phyloP scores from a whole-genome alignment of 2,329 filamentous ascomycete species.

The Calonectria pseudoturangicola region DNA sequence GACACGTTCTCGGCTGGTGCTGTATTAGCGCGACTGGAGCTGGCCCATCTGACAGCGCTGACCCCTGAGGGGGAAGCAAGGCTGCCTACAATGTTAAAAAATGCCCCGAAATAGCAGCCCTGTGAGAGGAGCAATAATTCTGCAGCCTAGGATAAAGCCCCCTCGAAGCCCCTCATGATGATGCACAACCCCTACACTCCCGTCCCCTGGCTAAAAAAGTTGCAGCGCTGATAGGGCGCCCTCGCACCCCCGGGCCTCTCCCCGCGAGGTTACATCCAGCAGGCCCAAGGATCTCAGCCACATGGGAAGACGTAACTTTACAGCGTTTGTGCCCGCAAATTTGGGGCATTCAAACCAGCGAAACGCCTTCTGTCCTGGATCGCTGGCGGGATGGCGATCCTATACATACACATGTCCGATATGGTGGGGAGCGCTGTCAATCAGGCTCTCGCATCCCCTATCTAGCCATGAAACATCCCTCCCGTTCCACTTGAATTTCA shows the following conservation, averaged over 20 bases:
- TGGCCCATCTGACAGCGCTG: conserved; percentile 34
- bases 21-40: conserved; percentile 42
- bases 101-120: conserved; percentile 1
- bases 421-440: background rate
- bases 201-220: background rate
- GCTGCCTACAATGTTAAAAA: background rate
- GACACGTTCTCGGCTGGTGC: background rate
- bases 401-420: background rate
- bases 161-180: conserved; percentile 9
- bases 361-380: background rate
- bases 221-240: conserved; percentile 27
- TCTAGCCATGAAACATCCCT: background rate
- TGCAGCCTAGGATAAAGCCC: conserved; percentile 23
- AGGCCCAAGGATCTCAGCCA: conserved; percentile 22
- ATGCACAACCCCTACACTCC: conserved; percentile 8
- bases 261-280: conserved; percentile 9
- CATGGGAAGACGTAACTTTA: conserved; percentile 14
- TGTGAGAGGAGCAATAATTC: conserved; percentile 11
- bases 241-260: conserved; percentile 5
- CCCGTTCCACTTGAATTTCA: background rate
- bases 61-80: conserved; percentile 23
- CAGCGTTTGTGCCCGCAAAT: conserved; percentile 9
- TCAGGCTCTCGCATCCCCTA: background rate
- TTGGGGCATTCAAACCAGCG: background rate
- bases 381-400: conserved; percentile 5